Percentiles rank a stretch among this genome's conserved stretches.
Evolutionary conservation across 768 basidiomycete genomes (phyloP).

Genomic region (Peribolospora baueri): DNA sequence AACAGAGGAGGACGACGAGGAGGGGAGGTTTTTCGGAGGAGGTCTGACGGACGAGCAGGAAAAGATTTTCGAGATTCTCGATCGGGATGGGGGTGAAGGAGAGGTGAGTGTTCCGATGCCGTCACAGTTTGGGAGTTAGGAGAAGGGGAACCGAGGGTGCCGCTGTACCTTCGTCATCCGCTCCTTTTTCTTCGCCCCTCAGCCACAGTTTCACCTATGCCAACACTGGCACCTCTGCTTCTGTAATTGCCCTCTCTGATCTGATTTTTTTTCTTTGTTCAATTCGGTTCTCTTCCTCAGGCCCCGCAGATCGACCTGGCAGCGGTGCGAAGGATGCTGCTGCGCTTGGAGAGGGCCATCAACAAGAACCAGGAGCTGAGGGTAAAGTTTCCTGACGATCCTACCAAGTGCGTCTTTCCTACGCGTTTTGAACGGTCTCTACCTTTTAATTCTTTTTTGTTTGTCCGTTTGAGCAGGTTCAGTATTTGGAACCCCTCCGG

Average conservation of each 20-base stretch:
- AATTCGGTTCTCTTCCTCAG: no score
- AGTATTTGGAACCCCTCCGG: no score
- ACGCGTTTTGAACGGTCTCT: constrained; percentile 6
- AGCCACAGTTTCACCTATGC: no score
- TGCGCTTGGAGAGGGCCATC: constrained; percentile 63
- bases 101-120: constrained; percentile 30
- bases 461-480: no score
- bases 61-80: constrained; percentile 84
- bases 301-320: constrained; percentile 24
- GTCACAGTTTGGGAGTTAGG: constrained; percentile 1
- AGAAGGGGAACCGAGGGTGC: constrained; percentile 2
- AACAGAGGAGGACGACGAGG: constrained; percentile 13
- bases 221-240: no score
- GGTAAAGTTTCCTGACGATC: constrained; percentile 47
- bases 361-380: constrained; percentile 90
- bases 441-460: neutral
- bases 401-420: constrained; percentile 41
- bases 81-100: constrained; percentile 39
- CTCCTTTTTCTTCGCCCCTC: no score
- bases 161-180: constrained; percentile 21
- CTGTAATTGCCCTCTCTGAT: no score
- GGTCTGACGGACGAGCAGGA: constrained; percentile 83
- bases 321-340: constrained; percentile 47
- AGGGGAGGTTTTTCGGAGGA: constrained; percentile 33
- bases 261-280: neutral